A percentile compares a stretch with the other conserved stretches of the same genome.
Evolutionary conservation across 2,329 filamentous ascomycete genomes (phyloP).

Genomic region (Lasiodiplodia hormozganensis): DNA sequence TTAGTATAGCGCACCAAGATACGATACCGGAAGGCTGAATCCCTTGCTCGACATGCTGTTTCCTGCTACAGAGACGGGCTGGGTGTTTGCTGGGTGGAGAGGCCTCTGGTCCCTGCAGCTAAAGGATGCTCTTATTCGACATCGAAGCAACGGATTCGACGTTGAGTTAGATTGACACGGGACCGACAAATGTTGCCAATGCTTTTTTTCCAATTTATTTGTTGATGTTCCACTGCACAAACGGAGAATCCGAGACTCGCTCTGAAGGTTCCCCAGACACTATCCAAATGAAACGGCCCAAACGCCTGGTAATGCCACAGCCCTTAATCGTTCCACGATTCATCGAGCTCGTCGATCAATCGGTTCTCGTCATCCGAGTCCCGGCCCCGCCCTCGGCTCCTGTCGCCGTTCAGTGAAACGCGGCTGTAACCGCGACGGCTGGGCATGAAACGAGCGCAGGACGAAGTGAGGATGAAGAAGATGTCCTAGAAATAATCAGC

Average conservation of each 20-base stretch:
- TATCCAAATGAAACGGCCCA: conserved; percentile 24
- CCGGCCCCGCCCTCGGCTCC: conserved; percentile 48
- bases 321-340: conserved; percentile 88
- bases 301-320: conserved; percentile 18
- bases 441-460: conserved; percentile 71
- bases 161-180: neutral
- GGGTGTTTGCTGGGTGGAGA: neutral
- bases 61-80: neutral
- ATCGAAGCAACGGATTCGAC: neutral
- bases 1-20: conserved; percentile 17
- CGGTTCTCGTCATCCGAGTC: conserved; percentile 84
- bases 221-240: neutral
- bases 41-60: neutral
- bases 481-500: conserved; percentile 52
- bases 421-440: conserved; percentile 71
- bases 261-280: neutral
- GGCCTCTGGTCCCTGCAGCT: neutral
- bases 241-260: conserved; percentile 7
- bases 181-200: neutral
- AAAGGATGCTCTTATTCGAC: neutral
- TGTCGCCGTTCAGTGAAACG: conserved; percentile 57
- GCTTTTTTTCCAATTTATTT: conserved; percentile 20
- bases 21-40: neutral
- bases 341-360: conserved; percentile 93
- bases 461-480: conserved; percentile 72